Base-by-base conservation (phyloP, 2,329 filamentous ascomycete species). In the Fusarium phyllophilum region DNA sequence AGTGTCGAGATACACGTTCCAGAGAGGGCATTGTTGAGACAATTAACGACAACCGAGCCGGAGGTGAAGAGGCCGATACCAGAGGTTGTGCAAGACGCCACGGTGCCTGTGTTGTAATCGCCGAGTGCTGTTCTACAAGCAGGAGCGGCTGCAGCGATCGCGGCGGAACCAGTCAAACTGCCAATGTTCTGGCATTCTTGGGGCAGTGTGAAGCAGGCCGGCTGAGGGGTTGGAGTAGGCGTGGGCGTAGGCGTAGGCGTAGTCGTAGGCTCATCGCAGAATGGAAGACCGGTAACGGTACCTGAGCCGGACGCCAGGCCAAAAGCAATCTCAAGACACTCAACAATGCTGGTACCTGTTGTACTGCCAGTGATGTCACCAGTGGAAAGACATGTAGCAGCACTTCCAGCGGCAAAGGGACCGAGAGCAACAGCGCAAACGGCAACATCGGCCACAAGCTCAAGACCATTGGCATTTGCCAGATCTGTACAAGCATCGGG, bases 341-440 rank as follows among this genome's bases (percentile, higher is more conserved):
- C 56, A 2, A 65, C 45, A 3, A 65, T 65, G 26, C 62, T 62
- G 1, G 11, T 11, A 14, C 62, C 62, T 3, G 46, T 38, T 3
- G 62, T 65, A 5, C 3, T 0, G 20, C 45, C 45, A 22, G 45
- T 48, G 45, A 62, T 65, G 4, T 33, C 9, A 14, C 56, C 56
- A 8, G 62, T 62, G 1, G 62, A 39, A 1, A 65, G 62, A 51
- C 62, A 65, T 7, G 56, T 65, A 15, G 45, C 45, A 5, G 62
- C 62, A 12, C 56, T 62, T 31, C 62, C 62, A n/a, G 26, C 31
- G 2, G 62, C 45, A 7, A 65, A 65, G 10, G 62, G 62, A 14
- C 62, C 62, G 3, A 65, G 45, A 5, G 17, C 22, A 20, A 38
- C 22, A 13, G 45, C 11, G 6, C 56, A 65, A 14, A 24, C 2